phyloP scores from a whole-genome alignment of 169 alveolate genomes.

The Plasmodium billcollinsi region DNA sequence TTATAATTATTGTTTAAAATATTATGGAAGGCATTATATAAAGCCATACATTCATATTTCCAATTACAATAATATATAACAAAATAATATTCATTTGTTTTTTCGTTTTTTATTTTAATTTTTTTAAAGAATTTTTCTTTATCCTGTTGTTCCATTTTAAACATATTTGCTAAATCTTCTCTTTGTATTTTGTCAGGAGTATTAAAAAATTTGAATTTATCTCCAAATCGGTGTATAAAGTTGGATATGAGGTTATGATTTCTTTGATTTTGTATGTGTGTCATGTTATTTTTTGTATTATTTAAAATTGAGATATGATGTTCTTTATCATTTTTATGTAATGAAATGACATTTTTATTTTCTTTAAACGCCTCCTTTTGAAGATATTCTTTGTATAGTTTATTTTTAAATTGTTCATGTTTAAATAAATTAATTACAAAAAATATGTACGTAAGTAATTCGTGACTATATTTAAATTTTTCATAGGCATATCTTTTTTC shows the following conservation, averaged over 20 bases:
- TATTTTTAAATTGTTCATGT: conserved; percentile 74
- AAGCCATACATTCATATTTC: conserved; percentile 76
- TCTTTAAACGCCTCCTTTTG: conserved; percentile 8
- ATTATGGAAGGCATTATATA: conserved; percentile 61
- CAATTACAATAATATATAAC: conserved; percentile 75
- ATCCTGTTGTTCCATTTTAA: conserved; percentile 70
- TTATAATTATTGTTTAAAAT: conserved; percentile 51
- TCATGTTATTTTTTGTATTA: too few relatives aligned
- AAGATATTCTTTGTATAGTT: conserved; percentile 36
- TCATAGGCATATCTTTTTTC: conserved; percentile 65
- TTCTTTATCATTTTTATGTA: not conserved
- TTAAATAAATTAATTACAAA: conserved; percentile 60
- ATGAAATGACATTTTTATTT: not conserved
- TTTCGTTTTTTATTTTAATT: conserved; percentile 62
- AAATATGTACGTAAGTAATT: conserved; percentile 41
- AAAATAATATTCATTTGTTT: conserved; percentile 63
- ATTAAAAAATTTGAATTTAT: conserved; percentile 68
- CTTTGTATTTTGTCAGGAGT: conserved; percentile 58
- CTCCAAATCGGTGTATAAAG: conserved; percentile 63
- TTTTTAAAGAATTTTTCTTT: conserved; percentile 62
- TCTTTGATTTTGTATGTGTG: conserved; percentile 5
- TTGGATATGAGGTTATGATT: conserved; percentile 25
- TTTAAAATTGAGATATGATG: not conserved
- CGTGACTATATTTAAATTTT: conserved; percentile 62
- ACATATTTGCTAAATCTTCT: conserved; percentile 73